These are phyloP conservation scores for Zygotorulaspora sp. DNA, from an alignment of 805 yeast species.

Conservation along the genomic window DNA sequence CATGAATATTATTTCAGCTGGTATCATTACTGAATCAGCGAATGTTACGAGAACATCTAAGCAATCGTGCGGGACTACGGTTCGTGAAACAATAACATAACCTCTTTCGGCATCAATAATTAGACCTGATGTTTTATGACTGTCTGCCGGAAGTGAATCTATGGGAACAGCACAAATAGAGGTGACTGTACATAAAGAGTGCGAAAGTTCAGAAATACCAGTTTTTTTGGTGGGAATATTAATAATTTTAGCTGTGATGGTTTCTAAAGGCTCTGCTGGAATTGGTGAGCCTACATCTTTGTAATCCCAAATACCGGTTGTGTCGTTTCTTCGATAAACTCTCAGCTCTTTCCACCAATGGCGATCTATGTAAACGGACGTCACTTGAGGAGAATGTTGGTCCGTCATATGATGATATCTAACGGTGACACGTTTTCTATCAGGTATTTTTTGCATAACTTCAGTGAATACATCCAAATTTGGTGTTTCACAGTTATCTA, in stretches of 20 bases:
- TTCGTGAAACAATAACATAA: constrained; percentile 70
- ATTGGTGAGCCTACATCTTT: constrained; percentile 50
- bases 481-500: constrained; percentile 73
- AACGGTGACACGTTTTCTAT: constrained; percentile 63
- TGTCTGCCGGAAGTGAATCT: constrained; percentile 67
- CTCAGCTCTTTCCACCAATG: constrained; percentile 78
- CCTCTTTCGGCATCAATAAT: constrained; percentile 79
- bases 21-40: constrained; percentile 79
- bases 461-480: constrained; percentile 70
- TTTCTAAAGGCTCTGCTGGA: constrained; percentile 47
- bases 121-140: constrained; percentile 66
- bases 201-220: constrained; percentile 51
- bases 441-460: constrained; percentile 75
- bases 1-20: constrained; percentile 74
- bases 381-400: constrained; percentile 64
- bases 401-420: constrained; percentile 75
- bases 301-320: constrained; percentile 56
- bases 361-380: constrained; percentile 70
- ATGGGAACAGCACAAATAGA: constrained; percentile 62
- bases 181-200: constrained; percentile 69
- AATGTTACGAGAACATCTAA: constrained; percentile 68
- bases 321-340: constrained; percentile 58
- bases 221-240: constrained; percentile 59
- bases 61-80: constrained; percentile 75
- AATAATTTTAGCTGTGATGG: constrained; percentile 64